These are phyloP conservation scores for Phytophthora vignae DNA, from an alignment of 352 stramenopile genomes.

Conservation along the genomic window DNA sequence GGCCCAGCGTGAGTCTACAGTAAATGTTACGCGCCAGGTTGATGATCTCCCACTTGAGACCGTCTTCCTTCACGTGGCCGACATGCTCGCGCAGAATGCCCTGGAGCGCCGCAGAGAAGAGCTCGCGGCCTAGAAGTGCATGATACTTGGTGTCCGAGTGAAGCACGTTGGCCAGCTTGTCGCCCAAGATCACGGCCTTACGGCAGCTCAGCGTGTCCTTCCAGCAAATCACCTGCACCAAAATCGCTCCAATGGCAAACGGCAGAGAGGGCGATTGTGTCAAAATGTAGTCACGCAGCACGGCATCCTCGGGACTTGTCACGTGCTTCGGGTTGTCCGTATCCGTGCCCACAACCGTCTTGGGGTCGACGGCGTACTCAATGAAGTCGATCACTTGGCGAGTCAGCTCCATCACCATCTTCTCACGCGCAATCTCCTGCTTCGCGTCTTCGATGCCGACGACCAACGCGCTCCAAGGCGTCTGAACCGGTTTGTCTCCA, in stretches of 20 bases:
- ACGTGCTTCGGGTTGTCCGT: conserved; percentile 84
- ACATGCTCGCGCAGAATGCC: conserved; percentile 64
- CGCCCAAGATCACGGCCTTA: conserved; percentile 59
- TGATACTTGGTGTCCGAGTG: conserved; percentile 50
- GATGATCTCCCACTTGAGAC: conserved; percentile 86
- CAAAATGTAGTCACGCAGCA: conserved; percentile 73
- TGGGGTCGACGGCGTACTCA: conserved; percentile 74
- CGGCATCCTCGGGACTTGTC: conserved; percentile 61
- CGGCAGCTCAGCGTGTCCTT: conserved; percentile 80
- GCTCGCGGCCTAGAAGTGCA: conserved; percentile 56
- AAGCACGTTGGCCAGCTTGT: conserved; percentile 75
- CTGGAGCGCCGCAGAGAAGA: conserved; percentile 70
- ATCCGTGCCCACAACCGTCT: conserved; percentile 74
- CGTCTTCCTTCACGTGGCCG: conserved; percentile 80
- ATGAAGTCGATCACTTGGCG: conserved; percentile 79
- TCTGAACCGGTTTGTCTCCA: conserved; percentile 42
- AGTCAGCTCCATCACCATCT: conserved; percentile 77
- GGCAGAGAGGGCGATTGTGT: conserved; percentile 52
- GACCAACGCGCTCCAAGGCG: conserved; percentile 59
- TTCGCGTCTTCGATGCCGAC: conserved; percentile 75
- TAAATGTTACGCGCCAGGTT: conserved; percentile 88
- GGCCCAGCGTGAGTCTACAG: conserved; percentile 68
- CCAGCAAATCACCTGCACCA: conserved; percentile 73
- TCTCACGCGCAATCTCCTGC: conserved; percentile 71
- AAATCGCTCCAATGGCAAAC: conserved; percentile 54